Percentiles rank a stretch among this genome's conserved stretches.
Evolutionary conservation across 2,329 filamentous ascomycete species (phyloP).

Genomic region (Lomentospora prolificans): DNA sequence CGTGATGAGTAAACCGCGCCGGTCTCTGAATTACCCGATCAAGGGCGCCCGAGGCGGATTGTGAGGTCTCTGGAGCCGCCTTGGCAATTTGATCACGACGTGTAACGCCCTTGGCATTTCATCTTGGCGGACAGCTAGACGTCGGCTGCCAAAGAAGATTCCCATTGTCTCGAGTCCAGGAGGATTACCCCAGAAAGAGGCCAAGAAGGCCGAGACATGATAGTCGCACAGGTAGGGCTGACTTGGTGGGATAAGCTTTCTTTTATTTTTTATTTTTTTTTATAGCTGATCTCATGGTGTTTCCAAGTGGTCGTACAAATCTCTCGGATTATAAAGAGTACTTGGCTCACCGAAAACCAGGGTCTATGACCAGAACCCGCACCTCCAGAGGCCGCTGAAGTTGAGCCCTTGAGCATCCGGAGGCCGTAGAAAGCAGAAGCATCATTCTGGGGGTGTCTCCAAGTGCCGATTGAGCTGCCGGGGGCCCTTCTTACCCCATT

Average conservation of each 20-base stretch:
- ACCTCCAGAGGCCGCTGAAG: no score
- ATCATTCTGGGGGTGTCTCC: neutral
- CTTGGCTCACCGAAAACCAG: no score
- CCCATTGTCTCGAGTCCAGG: neutral
- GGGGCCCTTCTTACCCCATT: neutral
- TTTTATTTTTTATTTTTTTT: neutral
- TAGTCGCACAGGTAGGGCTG: neutral
- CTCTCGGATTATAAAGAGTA: neutral
- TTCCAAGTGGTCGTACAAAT: neutral
- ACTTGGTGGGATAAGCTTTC: neutral
- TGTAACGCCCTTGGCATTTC: no score
- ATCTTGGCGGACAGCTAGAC: no score
- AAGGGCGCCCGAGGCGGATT: neutral
- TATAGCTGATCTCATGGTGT: neutral
- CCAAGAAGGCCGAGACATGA: neutral
- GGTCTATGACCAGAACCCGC: neutral
- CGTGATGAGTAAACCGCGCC: neutral
- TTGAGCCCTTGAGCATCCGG: no score
- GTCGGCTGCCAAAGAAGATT: neutral
- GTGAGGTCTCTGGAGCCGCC: neutral
- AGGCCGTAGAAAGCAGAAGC: neutral
- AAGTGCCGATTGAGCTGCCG: neutral
- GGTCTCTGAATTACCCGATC: neutral
- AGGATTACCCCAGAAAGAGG: neutral
- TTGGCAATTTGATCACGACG: neutral